Conservation (phyloP, 805 yeast genomes). For the Peterozyma xylosa region DNA sequence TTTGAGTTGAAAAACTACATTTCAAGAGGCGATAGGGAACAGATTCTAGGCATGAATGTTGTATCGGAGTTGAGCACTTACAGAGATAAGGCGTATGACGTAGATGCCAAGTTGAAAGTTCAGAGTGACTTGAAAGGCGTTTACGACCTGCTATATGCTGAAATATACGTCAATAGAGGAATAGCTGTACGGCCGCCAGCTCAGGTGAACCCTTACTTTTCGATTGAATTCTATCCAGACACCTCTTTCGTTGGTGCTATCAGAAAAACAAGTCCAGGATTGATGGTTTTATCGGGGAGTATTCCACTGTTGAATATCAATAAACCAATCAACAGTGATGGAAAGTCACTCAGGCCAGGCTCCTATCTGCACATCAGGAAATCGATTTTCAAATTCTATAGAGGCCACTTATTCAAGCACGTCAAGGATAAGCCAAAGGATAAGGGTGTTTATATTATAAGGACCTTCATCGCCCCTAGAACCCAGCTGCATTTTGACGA, state of each 20-base stretch:
- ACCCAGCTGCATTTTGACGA: too few relatives aligned
- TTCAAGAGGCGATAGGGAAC: too few relatives aligned
- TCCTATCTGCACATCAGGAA: too few relatives aligned
- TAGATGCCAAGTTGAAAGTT: too few relatives aligned
- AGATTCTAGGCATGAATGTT: too few relatives aligned
- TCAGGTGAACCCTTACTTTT: neutral
- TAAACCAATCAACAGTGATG: constrained; percentile 24
- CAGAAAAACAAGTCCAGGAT: constrained; percentile 24
- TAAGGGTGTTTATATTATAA: neutral
- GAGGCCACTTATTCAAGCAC: neutral
- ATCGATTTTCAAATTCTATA: neutral
- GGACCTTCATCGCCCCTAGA: too few relatives aligned
- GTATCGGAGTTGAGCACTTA: too few relatives aligned
- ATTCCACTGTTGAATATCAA: constrained; percentile 35
- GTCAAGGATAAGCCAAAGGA: too few relatives aligned
- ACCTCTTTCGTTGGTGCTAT: constrained; percentile 16
- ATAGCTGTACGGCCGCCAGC: neutral
- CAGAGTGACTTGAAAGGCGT: constrained; percentile 3
- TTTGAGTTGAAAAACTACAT: too few relatives aligned
- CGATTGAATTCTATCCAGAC: constrained; percentile 15
- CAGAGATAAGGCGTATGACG: too few relatives aligned
- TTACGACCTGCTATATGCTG: neutral
- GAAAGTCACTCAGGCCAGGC: neutral
- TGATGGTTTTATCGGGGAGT: constrained; percentile 10
- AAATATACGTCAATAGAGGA: neutral